phyloP scores from a whole-genome alignment of 176 grass and related monocot species.

The Hyparrhenia diplandra region DNA sequence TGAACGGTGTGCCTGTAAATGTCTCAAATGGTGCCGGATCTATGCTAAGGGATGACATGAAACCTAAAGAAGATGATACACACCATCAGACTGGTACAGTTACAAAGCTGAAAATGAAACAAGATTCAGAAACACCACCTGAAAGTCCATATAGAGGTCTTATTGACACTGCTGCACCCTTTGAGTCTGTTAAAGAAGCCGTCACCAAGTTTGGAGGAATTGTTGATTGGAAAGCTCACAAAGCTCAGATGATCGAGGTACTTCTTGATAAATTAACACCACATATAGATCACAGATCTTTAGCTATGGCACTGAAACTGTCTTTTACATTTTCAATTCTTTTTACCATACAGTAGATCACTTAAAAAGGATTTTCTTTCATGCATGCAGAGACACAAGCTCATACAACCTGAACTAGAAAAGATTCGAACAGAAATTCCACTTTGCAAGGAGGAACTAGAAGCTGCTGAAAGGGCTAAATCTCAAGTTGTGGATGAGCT shows the following conservation, averaged over 20 bases:
- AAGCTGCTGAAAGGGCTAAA: conserved; percentile 65
- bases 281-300: not conserved
- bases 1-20: conserved; percentile 1
- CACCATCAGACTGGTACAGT: conserved; percentile 12
- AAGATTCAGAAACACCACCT: conserved; percentile 40
- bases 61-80: conserved; percentile 20
- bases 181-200: conserved; percentile 89
- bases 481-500: conserved; percentile 52
- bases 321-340: not conserved
- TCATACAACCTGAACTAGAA: conserved; percentile 72
- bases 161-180: conserved; percentile 79
- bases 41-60: not conserved
- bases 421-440: conserved; percentile 68
- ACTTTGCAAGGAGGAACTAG: conserved; percentile 50
- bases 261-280: conserved; percentile 30
- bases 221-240: conserved; percentile 98
- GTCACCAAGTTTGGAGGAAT: conserved; percentile 93
- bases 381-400: conserved; percentile 56
- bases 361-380: not conserved
- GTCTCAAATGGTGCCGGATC: not conserved
- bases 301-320: not conserved
- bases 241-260: conserved; percentile 80
- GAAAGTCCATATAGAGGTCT: conserved; percentile 55
- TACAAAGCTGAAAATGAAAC: conserved; percentile 36
- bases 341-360: conserved; percentile 1